Base-by-base conservation (phyloP, 306 rosid species). In the Dryas octopetala region DNA sequence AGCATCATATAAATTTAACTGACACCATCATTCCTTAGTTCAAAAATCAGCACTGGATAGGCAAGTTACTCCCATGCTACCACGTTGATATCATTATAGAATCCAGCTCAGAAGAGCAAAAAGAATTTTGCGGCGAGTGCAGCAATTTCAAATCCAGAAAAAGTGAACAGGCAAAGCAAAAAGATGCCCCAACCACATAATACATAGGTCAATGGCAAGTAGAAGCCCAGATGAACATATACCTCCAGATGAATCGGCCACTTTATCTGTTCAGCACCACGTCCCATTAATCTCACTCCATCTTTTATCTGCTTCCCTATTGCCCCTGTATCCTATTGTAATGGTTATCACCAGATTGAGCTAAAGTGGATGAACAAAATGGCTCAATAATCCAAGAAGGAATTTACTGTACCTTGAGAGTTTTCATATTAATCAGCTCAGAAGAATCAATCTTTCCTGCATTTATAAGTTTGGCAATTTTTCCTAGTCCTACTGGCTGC, bases 211-310 rank as follows among this genome's bases (percentile, higher is more conserved):
- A 57, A 41, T 17, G 74, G 77, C 15, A 50, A 32, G 54, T 48
- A 46, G 19, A 59, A 78, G 64, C 28, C 62, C 70, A 9, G 57
- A 57, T 74, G 61, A 82, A 44, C 69, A 67, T 51, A 70, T 78
- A 94, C 98, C 98, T 94, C 98, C 15, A 94, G 79, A 82, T 91
- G 89, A 79, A 94, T 91, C 49, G 97, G 97, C 98, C 98, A 94
- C 78, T 87, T 78, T 77, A 91, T 86, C 73, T 90, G 88, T 40
- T 94, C 97, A 67, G 97, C 88, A 66, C 98, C 96, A 43, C 98
- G 98, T 13, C 97, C 97, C 98, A 94, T 91, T 84, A 94, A 85
- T 80, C 98, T 80, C 10, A 94, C 96, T 74, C 97, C 98, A 78
- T 90, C 97, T 83, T 91, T 68, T 55, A 91, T 88, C 78, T 94